Evolutionary conservation across 23 red algal genomes (phyloP), one percentile per base, ranked within the genome.

Genomic region (Cyanidium caldarium): DNA sequence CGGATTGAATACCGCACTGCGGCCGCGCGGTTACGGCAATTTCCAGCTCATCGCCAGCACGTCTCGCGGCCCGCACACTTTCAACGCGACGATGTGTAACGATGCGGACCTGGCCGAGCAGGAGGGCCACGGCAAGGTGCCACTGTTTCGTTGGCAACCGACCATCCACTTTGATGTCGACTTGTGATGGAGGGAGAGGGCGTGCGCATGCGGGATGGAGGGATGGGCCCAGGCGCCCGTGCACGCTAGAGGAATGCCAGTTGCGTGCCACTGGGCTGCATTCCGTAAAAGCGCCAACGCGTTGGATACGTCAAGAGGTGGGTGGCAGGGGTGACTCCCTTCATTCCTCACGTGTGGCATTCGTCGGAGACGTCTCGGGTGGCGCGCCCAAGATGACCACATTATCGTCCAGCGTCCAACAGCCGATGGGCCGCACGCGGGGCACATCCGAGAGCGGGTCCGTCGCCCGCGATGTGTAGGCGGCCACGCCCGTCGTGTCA

Each of bases 81-180:
- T 95, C 74, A 85, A 95, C 45, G 70, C 86, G 40, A 85, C 77
- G 17, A 42, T 95, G 28, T 80, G 81, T 23, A 95, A 95, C 43
- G 89, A 95, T 70, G 77, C 77, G 36, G 89, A 95, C 72, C 82
- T 78, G 34, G 81, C 89, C 19, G 83, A 95, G 57, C 89, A 95
- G 68, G 89, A 95, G 77, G 89, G 89, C 21, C 89, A 95, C 44
- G 82, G 89, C 20, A 76, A 87, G 45, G 78, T 86, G 33, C 79
- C 76, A 23, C 77, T 95, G 36, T 87, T 95, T 71, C 77, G 89
- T 15, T 77, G 86, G 68, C 89, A 95, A 69, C 89, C 89, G 44
- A 95, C 89, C 2, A 67, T 95, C 37, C 80, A 95, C 65, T 83
- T 78, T 66, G 84, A 86, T 68, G 33, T 67, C 34, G 73, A 78